Percentiles rank a stretch among this genome's conserved stretches.
Evolutionary conservation across 306 rosid species (phyloP).

Genomic region (Cicer judaicum): DNA sequence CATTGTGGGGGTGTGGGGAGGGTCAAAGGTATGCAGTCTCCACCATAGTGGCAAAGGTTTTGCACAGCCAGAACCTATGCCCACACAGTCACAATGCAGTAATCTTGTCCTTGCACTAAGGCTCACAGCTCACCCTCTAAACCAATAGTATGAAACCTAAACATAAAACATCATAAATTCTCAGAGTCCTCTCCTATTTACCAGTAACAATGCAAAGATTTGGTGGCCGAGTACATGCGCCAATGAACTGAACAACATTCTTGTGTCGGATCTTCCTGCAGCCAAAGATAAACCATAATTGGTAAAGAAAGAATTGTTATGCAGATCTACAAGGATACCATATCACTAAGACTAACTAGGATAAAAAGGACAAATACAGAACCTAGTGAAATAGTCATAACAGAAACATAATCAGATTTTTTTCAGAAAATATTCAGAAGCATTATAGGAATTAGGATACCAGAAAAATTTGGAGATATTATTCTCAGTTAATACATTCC

Average conservation of each 20-base stretch:
- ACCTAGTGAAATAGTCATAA: slow-evolving; percentile 24
- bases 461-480: background rate
- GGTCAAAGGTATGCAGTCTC: slow-evolving; percentile 26
- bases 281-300: slow-evolving; percentile 42
- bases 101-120: slow-evolving; percentile 33
- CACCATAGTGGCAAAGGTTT: slow-evolving; percentile 15
- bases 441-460: slow-evolving; percentile 34
- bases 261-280: slow-evolving; percentile 96
- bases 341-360: slow-evolving; percentile 19
- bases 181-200: slow-evolving; percentile 48
- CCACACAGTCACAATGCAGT: slow-evolving; percentile 26
- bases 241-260: slow-evolving; percentile 98
- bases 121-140: slow-evolving; percentile 36
- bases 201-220: slow-evolving; percentile 96
- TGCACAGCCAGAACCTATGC: slow-evolving; percentile 7
- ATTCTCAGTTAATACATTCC: slow-evolving; percentile 9
- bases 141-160: slow-evolving; percentile 35
- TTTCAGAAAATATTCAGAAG: slow-evolving; percentile 26
- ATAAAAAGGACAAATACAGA: slow-evolving; percentile 25
- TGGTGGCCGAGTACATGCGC: slow-evolving; percentile 92
- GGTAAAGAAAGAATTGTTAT: slow-evolving; percentile 37
- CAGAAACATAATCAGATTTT: slow-evolving; percentile 22
- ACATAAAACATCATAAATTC: slow-evolving; percentile 21
- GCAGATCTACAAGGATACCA: slow-evolving; percentile 28
- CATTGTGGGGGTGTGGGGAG: slow-evolving; percentile 31